Base-by-base conservation (phyloP, 352 stramenopile species). In the Globisporangium okanoganense region DNA sequence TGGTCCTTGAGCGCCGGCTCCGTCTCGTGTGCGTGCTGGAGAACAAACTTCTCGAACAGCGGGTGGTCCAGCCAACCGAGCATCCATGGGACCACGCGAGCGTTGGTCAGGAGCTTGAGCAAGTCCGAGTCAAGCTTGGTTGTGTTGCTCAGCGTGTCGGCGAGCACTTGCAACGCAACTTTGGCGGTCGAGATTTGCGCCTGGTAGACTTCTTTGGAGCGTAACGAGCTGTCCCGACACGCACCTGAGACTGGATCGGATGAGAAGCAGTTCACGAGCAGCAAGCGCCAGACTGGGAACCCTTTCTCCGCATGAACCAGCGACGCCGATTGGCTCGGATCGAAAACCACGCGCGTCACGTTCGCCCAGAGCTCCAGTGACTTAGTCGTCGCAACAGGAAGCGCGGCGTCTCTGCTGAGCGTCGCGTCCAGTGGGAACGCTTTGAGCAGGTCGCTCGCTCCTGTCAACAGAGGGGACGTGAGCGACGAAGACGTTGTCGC, bases 41-140 rank as follows among this genome's bases (percentile, higher is more conserved):
- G 35, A 27, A 86, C 50, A 45, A 73, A 85, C 12, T 68, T 41
- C 4, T 76, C 41, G 2, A 87, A 65, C 8, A 75, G 29, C 6
- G 25, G 38, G 48, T 85, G 62, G 25, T 83, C 73, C 10, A 89
- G 47, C 62, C 77, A 75, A 3, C 36, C 48, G 0, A 73, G 14
- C 49, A 87, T 60, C 77, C 77, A 89, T 2, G 76, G 73, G 0
- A 71, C 43, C 18, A 84, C 58, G 10, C 66, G 62, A 14, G 40
- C 18, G 6, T 64, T 62, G 27, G 83, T 65, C 60, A 79, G 74
- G 12, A 55, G 62, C 3, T 55, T 40, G 3, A 73, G 9, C 2
- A n/a, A 14, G 24, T 2, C 36, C n/a, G 16, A 44, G 22, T 27
- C 45, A 9, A 2, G 14, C 16, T 22, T 22, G 5, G 40, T 45